Percentiles rank a stretch among this genome's conserved stretches.
phyloP scores from a whole-genome alignment of 108 stramenopile genomes.

The Nitzschia palea region DNA sequence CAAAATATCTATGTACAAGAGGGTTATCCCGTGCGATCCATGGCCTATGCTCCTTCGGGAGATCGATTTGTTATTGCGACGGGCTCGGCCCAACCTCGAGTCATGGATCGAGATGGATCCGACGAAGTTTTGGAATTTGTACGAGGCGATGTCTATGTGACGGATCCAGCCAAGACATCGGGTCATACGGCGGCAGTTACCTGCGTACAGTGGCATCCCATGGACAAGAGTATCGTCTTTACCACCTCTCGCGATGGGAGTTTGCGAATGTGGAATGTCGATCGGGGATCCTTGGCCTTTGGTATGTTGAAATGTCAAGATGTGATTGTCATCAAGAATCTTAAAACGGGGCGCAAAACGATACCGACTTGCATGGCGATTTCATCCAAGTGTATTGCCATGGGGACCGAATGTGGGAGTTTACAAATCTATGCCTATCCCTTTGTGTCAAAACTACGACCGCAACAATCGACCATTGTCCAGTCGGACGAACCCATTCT shows the following conservation, averaged over 20 bases:
- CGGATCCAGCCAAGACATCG: slow-evolving; percentile 76
- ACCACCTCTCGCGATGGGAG: slow-evolving; percentile 83
- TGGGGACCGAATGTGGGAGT: slow-evolving; percentile 82
- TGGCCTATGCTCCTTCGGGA: slow-evolving; percentile 54
- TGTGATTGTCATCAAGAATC: slow-evolving; percentile 47
- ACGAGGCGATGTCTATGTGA: slow-evolving; percentile 87
- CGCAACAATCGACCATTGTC: slow-evolving; percentile 32
- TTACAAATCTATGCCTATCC: slow-evolving; percentile 79
- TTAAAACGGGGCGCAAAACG: slow-evolving; percentile 62
- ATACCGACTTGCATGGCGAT: slow-evolving; percentile 31
- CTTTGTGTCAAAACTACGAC: slow-evolving; percentile 32
- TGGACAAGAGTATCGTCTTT: slow-evolving; percentile 70
- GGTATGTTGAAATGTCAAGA: slow-evolving; percentile 75
- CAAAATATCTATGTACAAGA: slow-evolving; percentile 51
- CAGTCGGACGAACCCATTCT: slow-evolving; percentile 3
- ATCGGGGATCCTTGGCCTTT: slow-evolving; percentile 74
- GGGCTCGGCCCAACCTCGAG: slow-evolving; percentile 73
- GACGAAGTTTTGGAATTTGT: slow-evolving; percentile 68
- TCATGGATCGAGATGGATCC: slow-evolving; percentile 79
- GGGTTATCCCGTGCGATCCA: slow-evolving; percentile 38
- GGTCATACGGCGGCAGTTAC: slow-evolving; percentile 87
- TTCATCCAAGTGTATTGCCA: slow-evolving; percentile 34
- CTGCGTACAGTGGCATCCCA: slow-evolving; percentile 85
- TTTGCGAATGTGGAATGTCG: slow-evolving; percentile 84
- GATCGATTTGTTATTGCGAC: slow-evolving; percentile 81